Percentiles rank a stretch among this genome's conserved stretches.
phyloP scores from a whole-genome alignment of 768 basidiomycete genomes.

The Mycena rosella region DNA sequence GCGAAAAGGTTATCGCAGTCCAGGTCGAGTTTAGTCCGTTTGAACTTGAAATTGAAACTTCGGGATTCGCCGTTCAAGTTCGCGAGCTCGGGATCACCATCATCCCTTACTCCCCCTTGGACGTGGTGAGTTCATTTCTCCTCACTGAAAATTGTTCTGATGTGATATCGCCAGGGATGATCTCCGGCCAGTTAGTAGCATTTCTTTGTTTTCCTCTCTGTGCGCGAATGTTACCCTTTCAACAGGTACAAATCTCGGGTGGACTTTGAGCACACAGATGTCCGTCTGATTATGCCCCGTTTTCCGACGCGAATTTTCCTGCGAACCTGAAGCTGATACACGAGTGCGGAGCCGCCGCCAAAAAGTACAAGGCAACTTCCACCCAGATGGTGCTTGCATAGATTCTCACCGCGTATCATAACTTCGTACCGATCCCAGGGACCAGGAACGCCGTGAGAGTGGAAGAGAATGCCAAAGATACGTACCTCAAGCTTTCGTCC shows the following conservation, averaged over 20 bases:
- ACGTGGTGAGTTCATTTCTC: conserved; percentile 36
- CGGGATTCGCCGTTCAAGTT: conserved; percentile 37
- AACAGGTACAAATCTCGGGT: conserved; percentile 6
- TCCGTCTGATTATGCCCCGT: conserved; percentile 8
- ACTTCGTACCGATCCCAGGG: conserved; percentile 12
- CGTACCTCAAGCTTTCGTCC: not conserved
- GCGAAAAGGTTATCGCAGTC: conserved; percentile 38
- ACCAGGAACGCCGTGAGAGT: conserved; percentile 1
- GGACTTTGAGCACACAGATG: not conserved
- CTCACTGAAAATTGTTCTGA: too few relatives aligned
- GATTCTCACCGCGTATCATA: conserved; percentile 5
- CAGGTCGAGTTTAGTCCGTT: conserved; percentile 45
- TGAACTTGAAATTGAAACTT: conserved; percentile 24
- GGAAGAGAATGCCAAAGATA: not conserved
- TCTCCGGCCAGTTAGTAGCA: conserved; percentile 10
- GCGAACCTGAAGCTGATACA: not conserved
- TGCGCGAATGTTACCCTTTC: not conserved
- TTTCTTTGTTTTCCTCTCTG: not conserved
- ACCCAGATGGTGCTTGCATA: not conserved
- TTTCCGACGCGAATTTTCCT: conserved; percentile 2
- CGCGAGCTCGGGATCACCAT: conserved; percentile 43
- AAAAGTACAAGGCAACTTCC: conserved; percentile 1
- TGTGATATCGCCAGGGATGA: conserved; percentile 1
- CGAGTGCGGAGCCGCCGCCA: not conserved
- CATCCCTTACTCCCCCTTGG: conserved; percentile 47